phyloP scores from a whole-genome alignment of 139 green algal species.

The Ettlia oleoabundans region DNA sequence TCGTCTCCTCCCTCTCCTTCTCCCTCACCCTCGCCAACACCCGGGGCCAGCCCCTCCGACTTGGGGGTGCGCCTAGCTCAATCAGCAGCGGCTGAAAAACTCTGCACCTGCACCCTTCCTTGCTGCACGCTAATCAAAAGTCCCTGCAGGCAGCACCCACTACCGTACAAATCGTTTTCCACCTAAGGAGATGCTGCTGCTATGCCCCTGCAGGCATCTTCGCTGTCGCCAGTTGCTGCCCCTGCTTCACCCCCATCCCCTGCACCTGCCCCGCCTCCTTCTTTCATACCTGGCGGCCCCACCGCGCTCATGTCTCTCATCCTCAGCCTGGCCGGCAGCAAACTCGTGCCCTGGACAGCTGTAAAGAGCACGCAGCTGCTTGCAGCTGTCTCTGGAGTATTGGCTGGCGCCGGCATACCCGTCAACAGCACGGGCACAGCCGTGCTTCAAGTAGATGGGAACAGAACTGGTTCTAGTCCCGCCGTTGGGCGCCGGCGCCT shows the following conservation, averaged over 20 bases:
- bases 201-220: not conserved
- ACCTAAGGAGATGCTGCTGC: too few relatives aligned
- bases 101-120: too few relatives aligned
- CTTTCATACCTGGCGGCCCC: too few relatives aligned
- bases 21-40: too few relatives aligned
- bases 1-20: too few relatives aligned
- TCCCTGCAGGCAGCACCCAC: too few relatives aligned
- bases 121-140: too few relatives aligned
- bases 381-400: not conserved
- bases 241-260: not conserved
- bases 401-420: not conserved
- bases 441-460: not conserved
- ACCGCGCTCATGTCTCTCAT: constrained; percentile 7
- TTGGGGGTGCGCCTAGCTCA: too few relatives aligned
- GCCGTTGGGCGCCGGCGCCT: not conserved
- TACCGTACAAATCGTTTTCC: too few relatives aligned
- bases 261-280: not conserved
- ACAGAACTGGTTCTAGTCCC: not conserved
- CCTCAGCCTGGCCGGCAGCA: not conserved
- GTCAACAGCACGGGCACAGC: not conserved
- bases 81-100: too few relatives aligned
- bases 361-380: not conserved
- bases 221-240: not conserved
- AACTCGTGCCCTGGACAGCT: constrained; percentile 2
- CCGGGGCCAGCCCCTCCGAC: too few relatives aligned